Evolutionary conservation across 495 filamentous ascomycete genomes (phyloP).

Genomic region (Xylaria acuta): DNA sequence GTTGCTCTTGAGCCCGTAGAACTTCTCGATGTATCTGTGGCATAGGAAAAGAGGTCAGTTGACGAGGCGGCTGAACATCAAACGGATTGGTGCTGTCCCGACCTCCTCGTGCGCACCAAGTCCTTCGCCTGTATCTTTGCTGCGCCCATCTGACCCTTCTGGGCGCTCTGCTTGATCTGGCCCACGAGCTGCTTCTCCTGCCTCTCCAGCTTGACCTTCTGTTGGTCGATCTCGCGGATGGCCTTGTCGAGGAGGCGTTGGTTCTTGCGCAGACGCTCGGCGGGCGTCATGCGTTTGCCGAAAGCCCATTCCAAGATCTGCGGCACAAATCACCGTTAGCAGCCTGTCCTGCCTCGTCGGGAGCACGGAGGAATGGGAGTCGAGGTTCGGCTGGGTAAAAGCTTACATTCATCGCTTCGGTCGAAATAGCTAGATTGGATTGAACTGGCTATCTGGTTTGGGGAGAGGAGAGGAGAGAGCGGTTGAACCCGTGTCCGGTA

Average conservation of each 20-base stretch:
- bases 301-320: slow-evolving; percentile 98
- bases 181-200: slow-evolving; percentile 96
- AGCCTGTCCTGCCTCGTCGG: background rate
- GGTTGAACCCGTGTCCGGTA: too few species aligned
- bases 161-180: slow-evolving; percentile 97
- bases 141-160: slow-evolving; percentile 95
- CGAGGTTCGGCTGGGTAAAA: background rate
- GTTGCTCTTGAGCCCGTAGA: slow-evolving; percentile 96
- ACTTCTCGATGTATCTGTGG: slow-evolving; percentile 90
- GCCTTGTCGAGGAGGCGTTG: slow-evolving; percentile 96
- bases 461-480: background rate
- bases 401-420: slow-evolving; percentile 23
- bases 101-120: slow-evolving; percentile 88
- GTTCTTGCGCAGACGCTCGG: slow-evolving; percentile 95
- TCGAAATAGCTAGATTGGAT: background rate
- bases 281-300: slow-evolving; percentile 96
- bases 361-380: background rate
- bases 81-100: slow-evolving; percentile 1
- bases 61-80: background rate
- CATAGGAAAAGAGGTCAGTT: slow-evolving; percentile 16
- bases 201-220: slow-evolving; percentile 92
- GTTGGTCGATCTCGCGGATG: slow-evolving; percentile 92
- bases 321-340: slow-evolving; percentile 31
- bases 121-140: slow-evolving; percentile 98
- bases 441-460: background rate